Percentiles rank a stretch among this genome's conserved stretches.
Evolutionary conservation across 2,329 filamentous ascomycete genomes (phyloP).

Genomic region (Dothideomycetes sp.): DNA sequence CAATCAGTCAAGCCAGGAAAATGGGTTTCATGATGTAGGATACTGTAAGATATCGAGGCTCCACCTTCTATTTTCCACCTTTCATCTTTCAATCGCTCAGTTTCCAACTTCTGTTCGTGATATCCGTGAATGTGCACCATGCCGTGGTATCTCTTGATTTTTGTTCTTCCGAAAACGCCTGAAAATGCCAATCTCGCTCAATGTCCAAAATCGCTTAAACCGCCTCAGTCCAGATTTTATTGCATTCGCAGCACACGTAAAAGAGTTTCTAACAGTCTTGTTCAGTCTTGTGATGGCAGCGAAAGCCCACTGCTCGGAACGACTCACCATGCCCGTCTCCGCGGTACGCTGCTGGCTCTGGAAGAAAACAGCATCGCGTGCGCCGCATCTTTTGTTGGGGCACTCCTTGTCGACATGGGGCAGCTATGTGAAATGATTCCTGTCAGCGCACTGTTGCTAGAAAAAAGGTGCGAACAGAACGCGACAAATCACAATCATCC

Average conservation of each 20-base stretch:
- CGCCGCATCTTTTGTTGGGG: conserved; percentile 57
- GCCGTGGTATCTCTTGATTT: not conserved
- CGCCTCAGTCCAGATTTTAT: conserved; percentile 3
- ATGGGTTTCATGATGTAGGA: not conserved
- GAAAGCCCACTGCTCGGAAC: not conserved
- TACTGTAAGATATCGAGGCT: not conserved
- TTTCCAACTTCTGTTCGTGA: too few relatives aligned
- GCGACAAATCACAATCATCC: conserved; percentile 18
- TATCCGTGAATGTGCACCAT: too few relatives aligned
- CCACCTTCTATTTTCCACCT: not conserved
- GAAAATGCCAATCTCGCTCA: not conserved
- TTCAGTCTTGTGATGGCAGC: too few relatives aligned
- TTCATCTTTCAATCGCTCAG: not conserved
- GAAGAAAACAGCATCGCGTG: conserved; percentile 93
- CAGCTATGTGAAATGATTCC: conserved; percentile 50
- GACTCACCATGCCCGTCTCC: conserved; percentile 91
- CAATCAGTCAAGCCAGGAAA: not conserved
- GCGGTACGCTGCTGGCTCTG: conserved; percentile 95
- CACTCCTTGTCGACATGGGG: conserved; percentile 80
- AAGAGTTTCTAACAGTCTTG: conserved; percentile 43
- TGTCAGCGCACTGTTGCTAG: conserved; percentile 18
- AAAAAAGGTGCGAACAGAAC: not conserved
- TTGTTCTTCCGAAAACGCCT: not conserved
- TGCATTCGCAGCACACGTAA: conserved; percentile 77
- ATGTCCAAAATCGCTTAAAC: not conserved